Evolutionary conservation across 2,329 filamentous ascomycete species (phyloP).

Genomic region (Neoascochyta sp.): DNA sequence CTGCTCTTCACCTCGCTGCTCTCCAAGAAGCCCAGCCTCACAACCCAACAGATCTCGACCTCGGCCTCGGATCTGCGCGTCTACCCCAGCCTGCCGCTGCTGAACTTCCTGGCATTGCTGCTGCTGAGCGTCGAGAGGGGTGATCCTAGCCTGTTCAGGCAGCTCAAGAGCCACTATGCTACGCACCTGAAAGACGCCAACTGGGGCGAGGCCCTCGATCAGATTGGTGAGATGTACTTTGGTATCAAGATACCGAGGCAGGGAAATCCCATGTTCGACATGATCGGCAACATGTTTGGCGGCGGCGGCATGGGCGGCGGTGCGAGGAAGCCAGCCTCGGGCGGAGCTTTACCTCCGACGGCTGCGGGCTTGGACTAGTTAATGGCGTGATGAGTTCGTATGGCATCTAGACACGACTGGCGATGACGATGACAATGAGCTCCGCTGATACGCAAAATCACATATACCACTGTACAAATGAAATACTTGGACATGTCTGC

Average conservation of each 20-base stretch:
- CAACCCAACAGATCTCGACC: constrained; percentile 76
- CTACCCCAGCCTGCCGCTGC: constrained; percentile 85
- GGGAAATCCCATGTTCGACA: constrained; percentile 90
- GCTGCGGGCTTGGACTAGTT: constrained; percentile 34
- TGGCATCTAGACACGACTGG: too few relatives aligned
- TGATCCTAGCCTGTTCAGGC: constrained; percentile 71
- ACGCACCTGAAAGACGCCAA: constrained; percentile 70
- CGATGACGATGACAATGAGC: too few relatives aligned
- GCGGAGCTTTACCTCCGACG: constrained; percentile 22
- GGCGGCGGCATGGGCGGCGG: constrained; percentile 60
- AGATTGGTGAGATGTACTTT: constrained; percentile 96
- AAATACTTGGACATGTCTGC: background rate
- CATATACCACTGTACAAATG: background rate
- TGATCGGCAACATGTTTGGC: constrained; percentile 95
- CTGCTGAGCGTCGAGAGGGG: constrained; percentile 80
- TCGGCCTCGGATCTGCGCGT: constrained; percentile 70
- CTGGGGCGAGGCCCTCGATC: constrained; percentile 77
- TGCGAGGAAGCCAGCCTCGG: constrained; percentile 46
- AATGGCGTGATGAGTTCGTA: background rate
- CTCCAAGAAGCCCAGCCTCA: constrained; percentile 59
- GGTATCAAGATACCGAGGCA: constrained; percentile 82
- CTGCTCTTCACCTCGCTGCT: constrained; percentile 70
- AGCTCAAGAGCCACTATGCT: constrained; percentile 78
- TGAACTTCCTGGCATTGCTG: constrained; percentile 89
- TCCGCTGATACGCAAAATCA: too few relatives aligned